phyloP scores from a whole-genome alignment of 2,329 filamentous ascomycete species.

The Cercospora sp. region DNA sequence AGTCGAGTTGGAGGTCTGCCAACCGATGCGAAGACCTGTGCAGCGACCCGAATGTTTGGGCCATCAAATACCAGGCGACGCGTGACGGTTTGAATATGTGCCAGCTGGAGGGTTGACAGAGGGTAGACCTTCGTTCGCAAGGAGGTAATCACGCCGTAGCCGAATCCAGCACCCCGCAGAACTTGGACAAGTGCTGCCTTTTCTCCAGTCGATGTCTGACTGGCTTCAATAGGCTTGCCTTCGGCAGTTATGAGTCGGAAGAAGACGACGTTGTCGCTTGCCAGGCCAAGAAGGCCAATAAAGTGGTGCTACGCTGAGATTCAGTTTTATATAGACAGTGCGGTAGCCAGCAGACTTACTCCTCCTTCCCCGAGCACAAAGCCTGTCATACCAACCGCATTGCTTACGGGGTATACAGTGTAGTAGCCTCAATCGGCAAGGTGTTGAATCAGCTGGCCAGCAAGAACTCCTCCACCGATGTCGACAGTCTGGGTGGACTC shows the following conservation, averaged over 20 bases:
- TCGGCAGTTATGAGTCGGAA: not conserved
- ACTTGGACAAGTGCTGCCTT: not conserved
- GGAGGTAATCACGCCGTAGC: not conserved
- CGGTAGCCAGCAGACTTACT: not conserved
- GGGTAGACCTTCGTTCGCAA: not conserved
- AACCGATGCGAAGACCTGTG: not conserved
- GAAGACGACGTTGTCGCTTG: not conserved
- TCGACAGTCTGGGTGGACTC: not conserved
- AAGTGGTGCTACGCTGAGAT: not conserved
- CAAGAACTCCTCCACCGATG: not conserved
- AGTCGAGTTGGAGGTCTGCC: not conserved
- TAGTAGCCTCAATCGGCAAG: not conserved
- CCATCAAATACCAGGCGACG: not conserved
- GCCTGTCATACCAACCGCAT: not conserved
- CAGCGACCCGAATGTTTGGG: not conserved
- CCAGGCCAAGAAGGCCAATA: not conserved
- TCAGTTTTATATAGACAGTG: not conserved
- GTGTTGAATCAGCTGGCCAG: not conserved
- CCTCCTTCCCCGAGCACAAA: not conserved
- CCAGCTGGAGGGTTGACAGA: not conserved
- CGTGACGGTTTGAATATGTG: not conserved
- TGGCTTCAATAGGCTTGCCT: not conserved
- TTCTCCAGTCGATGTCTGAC: not conserved
- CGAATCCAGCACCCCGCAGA: not conserved
- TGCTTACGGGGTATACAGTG: not conserved